Conservation (phyloP, 2,329 filamentous ascomycete species). For the Tolypocladium amazonense region DNA sequence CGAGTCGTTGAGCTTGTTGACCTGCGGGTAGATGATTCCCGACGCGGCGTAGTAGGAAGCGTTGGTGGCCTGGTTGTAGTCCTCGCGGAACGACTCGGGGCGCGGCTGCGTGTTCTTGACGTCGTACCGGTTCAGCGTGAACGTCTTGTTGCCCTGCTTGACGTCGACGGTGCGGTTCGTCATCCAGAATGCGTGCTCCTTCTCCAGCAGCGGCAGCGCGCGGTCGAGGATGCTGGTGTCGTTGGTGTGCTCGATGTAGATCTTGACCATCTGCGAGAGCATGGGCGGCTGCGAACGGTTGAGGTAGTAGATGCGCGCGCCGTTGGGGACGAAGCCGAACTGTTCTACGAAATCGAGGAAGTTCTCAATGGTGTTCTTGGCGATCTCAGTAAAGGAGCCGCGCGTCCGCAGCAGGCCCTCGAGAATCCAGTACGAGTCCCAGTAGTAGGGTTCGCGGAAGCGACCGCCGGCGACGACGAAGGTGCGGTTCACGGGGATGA, state of each 20-base stretch:
- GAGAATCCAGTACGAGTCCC: slow-evolving; percentile 61
- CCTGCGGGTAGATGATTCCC: slow-evolving; percentile 48
- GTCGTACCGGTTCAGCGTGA: slow-evolving; percentile 46
- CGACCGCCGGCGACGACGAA: slow-evolving; percentile 64
- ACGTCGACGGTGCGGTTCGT: slow-evolving; percentile 49
- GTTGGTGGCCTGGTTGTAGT: slow-evolving; percentile 56
- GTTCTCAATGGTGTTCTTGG: slow-evolving; percentile 59
- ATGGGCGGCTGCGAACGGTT: slow-evolving; percentile 59
- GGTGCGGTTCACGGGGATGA: slow-evolving; percentile 54
- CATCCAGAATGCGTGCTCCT: slow-evolving; percentile 54
- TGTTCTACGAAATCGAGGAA: slow-evolving; percentile 56
- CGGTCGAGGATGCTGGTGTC: slow-evolving; percentile 50
- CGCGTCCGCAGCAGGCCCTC: slow-evolving; percentile 55
- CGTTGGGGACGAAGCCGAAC: slow-evolving; percentile 58
- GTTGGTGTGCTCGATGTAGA: slow-evolving; percentile 54
- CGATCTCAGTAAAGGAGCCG: slow-evolving; percentile 51
- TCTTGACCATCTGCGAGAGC: slow-evolving; percentile 54
- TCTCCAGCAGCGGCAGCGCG: slow-evolving; percentile 50
- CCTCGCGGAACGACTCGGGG: slow-evolving; percentile 57
- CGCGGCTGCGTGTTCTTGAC: slow-evolving; percentile 56
- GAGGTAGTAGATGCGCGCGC: slow-evolving; percentile 56
- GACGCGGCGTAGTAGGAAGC: slow-evolving; percentile 42
- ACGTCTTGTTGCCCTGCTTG: slow-evolving; percentile 31
- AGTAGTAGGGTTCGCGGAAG: slow-evolving; percentile 62
- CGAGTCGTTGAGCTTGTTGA: slow-evolving; percentile 35